Percentiles rank a stretch among this genome's conserved stretches.
Conservation (phyloP, 306 rosid species). For the Begonia loranthoides region DNA sequence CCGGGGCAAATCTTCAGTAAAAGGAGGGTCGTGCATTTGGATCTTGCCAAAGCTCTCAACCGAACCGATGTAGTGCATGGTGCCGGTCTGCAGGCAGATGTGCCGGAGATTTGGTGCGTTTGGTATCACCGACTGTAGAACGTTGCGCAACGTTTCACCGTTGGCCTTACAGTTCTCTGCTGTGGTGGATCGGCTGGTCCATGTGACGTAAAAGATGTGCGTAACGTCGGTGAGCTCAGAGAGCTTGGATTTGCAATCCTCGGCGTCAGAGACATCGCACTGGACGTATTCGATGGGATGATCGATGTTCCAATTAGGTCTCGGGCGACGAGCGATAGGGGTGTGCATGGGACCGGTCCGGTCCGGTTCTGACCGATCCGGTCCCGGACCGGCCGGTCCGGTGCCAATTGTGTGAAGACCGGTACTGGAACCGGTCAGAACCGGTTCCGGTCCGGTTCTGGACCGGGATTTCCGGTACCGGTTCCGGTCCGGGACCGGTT, state of each 20-base stretch:
- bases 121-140: conserved; percentile 36
- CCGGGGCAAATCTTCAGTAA: conserved; percentile 62
- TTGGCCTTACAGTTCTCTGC: conserved; percentile 40
- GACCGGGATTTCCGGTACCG: too few species aligned
- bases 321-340: conserved; percentile 67
- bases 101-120: conserved; percentile 55
- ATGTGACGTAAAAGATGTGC: conserved; percentile 51
- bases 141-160: conserved; percentile 44
- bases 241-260: conserved; percentile 41
- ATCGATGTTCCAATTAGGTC: conserved; percentile 56
- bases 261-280: conserved; percentile 49
- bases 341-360: too few species aligned
- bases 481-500: too few species aligned
- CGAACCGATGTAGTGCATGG: conserved; percentile 47
- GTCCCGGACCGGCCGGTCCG: too few species aligned
- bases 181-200: conserved; percentile 39
- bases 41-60: conserved; percentile 21
- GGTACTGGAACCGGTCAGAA: too few species aligned
- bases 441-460: too few species aligned
- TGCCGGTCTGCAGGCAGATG: conserved; percentile 58
- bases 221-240: conserved; percentile 47
- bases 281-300: conserved; percentile 53
- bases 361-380: too few species aligned
- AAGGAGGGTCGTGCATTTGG: conserved; percentile 38
- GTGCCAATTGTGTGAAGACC: too few species aligned